Conservation (phyloP, 1,284 basidiomycete species). For the Ustilago nuda region DNA sequence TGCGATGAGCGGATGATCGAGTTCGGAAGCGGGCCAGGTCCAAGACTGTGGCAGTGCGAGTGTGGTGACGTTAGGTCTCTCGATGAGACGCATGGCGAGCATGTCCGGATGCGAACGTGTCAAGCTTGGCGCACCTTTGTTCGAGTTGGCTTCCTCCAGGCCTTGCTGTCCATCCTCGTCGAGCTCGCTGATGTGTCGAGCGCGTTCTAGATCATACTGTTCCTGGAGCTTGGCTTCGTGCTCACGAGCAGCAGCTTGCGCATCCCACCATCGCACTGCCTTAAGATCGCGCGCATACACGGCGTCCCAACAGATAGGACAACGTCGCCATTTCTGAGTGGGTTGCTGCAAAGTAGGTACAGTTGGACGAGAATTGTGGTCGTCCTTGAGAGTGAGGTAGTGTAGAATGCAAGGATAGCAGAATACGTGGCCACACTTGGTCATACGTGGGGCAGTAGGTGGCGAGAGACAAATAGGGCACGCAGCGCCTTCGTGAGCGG, state of each 20-base stretch:
- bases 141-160: slow-evolving; percentile 10
- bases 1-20: slow-evolving; percentile 75
- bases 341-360: slow-evolving; percentile 21
- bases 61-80: slow-evolving; percentile 92
- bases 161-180: slow-evolving; percentile 19
- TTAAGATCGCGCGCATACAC: slow-evolving; percentile 91
- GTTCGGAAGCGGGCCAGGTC: slow-evolving; percentile 80
- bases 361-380: slow-evolving; percentile 21
- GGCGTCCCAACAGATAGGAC: slow-evolving; percentile 96
- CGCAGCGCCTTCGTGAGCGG: slow-evolving; percentile 76
- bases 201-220: slow-evolving; percentile 32
- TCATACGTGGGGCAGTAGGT: slow-evolving; percentile 93
- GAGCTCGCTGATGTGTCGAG: slow-evolving; percentile 21
- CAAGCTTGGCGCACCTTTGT: slow-evolving; percentile 18
- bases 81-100: slow-evolving; percentile 84
- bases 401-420: slow-evolving; percentile 73
- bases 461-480: slow-evolving; percentile 96
- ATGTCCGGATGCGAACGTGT: slow-evolving; percentile 71
- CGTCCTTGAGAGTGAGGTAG: slow-evolving; percentile 74
- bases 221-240: slow-evolving; percentile 41
- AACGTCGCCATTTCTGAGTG: slow-evolving; percentile 70
- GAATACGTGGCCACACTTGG: slow-evolving; percentile 91
- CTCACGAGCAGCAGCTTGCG: slow-evolving; percentile 50
- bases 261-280: slow-evolving; percentile 77
- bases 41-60: slow-evolving; percentile 90